Evolutionary conservation across 2,329 filamentous ascomycete species (phyloP).

Genomic region (Helotiales sp.): DNA sequence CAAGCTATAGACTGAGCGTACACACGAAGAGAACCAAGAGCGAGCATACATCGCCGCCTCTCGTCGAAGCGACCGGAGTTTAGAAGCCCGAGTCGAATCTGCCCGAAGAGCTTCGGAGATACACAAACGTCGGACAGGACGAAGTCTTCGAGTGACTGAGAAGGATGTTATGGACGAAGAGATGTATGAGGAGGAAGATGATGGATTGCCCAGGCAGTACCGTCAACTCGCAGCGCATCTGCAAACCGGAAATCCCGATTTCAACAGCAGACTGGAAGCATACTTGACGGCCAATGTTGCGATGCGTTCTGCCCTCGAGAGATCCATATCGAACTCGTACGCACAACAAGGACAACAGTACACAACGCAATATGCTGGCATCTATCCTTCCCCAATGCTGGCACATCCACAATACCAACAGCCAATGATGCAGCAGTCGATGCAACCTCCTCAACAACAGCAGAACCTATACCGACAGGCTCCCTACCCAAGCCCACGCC

Average conservation of each 20-base stretch:
- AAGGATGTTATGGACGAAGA: conserved; percentile 89
- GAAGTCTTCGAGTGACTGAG: conserved; percentile 79
- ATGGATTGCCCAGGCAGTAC: conserved; percentile 73
- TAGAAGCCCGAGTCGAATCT: conserved; percentile 88
- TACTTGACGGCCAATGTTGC: conserved; percentile 63
- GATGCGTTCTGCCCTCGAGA: conserved; percentile 55
- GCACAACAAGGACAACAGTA: conserved; percentile 41
- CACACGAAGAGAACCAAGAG: conserved; percentile 82
- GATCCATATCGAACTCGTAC: conserved; percentile 49
- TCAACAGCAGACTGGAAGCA: conserved; percentile 43
- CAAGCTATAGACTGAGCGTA: conserved; percentile 66
- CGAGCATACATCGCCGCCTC: conserved; percentile 93
- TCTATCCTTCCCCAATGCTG: conserved; percentile 38
- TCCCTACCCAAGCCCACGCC: conserved; percentile 47
- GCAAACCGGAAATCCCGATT: conserved; percentile 32
- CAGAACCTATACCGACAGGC: conserved; percentile 46
- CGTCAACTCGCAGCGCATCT: conserved; percentile 66
- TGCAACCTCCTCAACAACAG: conserved; percentile 24
- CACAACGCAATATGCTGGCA: conserved; percentile 41
- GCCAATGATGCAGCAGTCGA: conserved; percentile 23
- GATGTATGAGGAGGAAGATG: conserved; percentile 96
- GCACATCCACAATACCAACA: conserved; percentile 39
- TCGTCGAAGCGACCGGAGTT: conserved; percentile 79
- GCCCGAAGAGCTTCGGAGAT: conserved; percentile 88
- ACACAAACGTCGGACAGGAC: conserved; percentile 85